Conservation (phyloP, 2,329 filamentous ascomycete genomes). For the Clonostachys chloroleuca region DNA sequence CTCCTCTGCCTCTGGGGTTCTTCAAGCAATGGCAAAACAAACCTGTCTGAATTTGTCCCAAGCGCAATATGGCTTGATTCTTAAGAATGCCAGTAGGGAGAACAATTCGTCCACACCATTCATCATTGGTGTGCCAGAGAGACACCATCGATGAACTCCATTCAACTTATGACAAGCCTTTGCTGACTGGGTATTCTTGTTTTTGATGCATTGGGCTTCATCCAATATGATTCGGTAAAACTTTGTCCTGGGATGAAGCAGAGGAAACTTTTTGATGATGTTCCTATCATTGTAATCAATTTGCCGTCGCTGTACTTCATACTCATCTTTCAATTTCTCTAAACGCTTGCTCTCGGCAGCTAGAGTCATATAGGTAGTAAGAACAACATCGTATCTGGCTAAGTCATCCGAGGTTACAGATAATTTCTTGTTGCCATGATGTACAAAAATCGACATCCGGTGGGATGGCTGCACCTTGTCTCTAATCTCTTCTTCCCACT, state of each 20-base stretch:
- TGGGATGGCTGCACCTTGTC: conserved; percentile 60
- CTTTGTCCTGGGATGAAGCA: conserved; percentile 57
- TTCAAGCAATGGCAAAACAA: neutral
- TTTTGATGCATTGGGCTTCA: conserved; percentile 81
- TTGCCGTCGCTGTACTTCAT: conserved; percentile 26
- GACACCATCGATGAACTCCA: conserved; percentile 71
- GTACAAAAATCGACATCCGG: conserved; percentile 60
- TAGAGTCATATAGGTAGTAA: conserved; percentile 85
- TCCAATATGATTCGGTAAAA: conserved; percentile 83
- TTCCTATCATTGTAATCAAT: conserved; percentile 28
- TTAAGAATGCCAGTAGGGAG: conserved; percentile 72
- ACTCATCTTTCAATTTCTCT: conserved; percentile 45
- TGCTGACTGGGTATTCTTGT: conserved; percentile 67
- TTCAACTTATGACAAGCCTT: conserved; percentile 62
- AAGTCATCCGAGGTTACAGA: conserved; percentile 52
- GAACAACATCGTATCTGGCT: conserved; percentile 67
- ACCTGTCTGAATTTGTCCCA: conserved; percentile 56
- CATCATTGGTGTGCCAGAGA: conserved; percentile 87
- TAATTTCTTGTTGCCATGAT: conserved; percentile 62
- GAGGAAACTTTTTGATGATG: conserved; percentile 36
- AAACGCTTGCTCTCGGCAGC: conserved; percentile 56
- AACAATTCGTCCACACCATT: conserved; percentile 76
- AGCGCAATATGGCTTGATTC: conserved; percentile 69
- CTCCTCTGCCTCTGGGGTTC: conserved; percentile 5
- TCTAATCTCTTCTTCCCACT: conserved; percentile 80